Percentiles rank a stretch among this genome's conserved stretches.
Conservation (phyloP, 1,284 basidiomycete genomes). For the Sphagnurus paluster region DNA sequence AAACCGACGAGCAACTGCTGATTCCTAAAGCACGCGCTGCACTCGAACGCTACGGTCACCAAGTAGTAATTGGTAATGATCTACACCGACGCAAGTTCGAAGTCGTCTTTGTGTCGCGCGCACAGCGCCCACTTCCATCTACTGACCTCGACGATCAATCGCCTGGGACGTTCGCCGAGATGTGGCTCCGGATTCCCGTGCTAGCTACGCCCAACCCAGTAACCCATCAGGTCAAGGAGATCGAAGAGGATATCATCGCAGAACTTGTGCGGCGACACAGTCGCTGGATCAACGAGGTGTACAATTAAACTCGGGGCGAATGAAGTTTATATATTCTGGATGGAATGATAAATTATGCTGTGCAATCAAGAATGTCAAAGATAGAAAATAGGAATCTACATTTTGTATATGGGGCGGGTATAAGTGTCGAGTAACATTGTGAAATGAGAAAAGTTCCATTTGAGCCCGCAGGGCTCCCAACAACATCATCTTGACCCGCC, state of each 20-base stretch:
- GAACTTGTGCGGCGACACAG: constrained; percentile 78
- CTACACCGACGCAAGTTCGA: constrained; percentile 87
- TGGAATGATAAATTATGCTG: too few species aligned
- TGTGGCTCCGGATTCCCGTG: constrained; percentile 72
- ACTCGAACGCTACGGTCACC: constrained; percentile 93
- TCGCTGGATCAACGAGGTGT: constrained; percentile 57
- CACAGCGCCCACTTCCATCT: constrained; percentile 26
- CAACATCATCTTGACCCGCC: constrained; percentile 48
- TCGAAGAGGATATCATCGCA: constrained; percentile 88
- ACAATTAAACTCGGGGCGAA: constrained; percentile 3
- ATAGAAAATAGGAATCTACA: too few species aligned
- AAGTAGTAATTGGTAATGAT: constrained; percentile 96
- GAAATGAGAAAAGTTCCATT: too few species aligned
- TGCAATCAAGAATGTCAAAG: too few species aligned
- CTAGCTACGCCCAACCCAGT: constrained; percentile 29
- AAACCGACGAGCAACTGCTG: constrained; percentile 84
- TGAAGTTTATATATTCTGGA: neutral
- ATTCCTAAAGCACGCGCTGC: constrained; percentile 90
- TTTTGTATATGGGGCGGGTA: too few species aligned
- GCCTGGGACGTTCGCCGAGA: constrained; percentile 48
- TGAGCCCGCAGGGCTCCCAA: neutral
- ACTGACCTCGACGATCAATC: constrained; percentile 19
- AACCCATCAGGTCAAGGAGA: constrained; percentile 63
- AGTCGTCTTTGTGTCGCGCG: constrained; percentile 81
- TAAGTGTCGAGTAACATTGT: neutral